Base-by-base conservation (phyloP, 371 early-diverging fungal genomes). In the Phascolomyces articulosus region DNA sequence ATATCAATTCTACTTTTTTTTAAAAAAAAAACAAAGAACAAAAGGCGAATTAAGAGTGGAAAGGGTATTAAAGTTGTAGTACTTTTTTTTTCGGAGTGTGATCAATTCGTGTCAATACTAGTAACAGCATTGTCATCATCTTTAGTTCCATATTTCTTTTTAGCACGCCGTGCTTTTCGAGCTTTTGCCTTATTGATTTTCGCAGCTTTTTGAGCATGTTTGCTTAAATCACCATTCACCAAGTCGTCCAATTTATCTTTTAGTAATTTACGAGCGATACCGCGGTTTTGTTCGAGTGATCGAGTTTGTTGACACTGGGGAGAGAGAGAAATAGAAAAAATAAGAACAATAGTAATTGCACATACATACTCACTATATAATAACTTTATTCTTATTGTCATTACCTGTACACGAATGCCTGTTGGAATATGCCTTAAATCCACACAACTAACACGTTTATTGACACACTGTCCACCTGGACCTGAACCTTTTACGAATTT, bases 391-490 rank as follows among this genome's bases (percentile, higher is more conserved):
- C 47, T 47, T 47, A 11, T 47, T 7, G 20, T 26, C 4, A 31
- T 74, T 78, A 87, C 90, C 75, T 89, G 87, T 3, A 91, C 89
- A 13, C 80, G 70, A 29, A 93, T 86, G 10, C 92, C 92, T 0
- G 97, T 95, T 18, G 96, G 96, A 31, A 80, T 85, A 78, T 96
- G 96, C 44, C 79, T 77, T 16, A 97, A 77, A 65, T 95, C 91
- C 3, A 96, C 96, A 55, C 95, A 91, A 58, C 81, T 90, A 60
- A 87, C 87, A 6, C 90, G 88, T 72, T 95, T 97, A 82, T 97
- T 97, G 63, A 97, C 90, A 67, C 93, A 93, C 71, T 97, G 97
- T 0, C 97, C 97, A 34, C 97, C 97, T 60, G 93, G 91, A 8
- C 96, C 97, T 47, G 90, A 88, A 1, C 97, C 97, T 48, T 91